Evolutionary conservation across 2,329 filamentous ascomycete genomes (phyloP), one percentile per base, ranked within the genome.

Genomic region (Colletotrichum sp.): DNA sequence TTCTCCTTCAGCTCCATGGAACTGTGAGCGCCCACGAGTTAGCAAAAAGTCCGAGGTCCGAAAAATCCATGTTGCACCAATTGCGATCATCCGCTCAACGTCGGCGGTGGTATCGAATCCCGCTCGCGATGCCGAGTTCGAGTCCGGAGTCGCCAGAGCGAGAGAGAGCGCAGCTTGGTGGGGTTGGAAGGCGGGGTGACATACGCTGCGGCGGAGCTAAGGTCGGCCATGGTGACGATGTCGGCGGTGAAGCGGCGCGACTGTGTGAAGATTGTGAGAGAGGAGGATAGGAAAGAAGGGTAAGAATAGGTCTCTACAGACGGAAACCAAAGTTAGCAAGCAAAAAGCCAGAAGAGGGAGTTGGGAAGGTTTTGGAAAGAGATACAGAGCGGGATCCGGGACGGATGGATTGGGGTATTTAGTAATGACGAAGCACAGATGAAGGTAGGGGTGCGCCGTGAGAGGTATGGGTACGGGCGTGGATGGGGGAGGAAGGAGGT

Each of bases 1-100:
- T 99, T 98, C 84, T 99, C 95, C 91, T 98, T 99, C 84, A 99
- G 93, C 92, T 99, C 97, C 87, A 98, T 91, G 83, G 92, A 93
- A 84, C 95, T 98, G 85, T 80, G 65, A 64, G 14, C 57, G 34
- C 64, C 28, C 64, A 32, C 28, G 14, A 59, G 74, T 76, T 34
- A 68, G 71, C 64, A 71, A 71, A 71, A 70, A 78, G 34, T 64
- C 36, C 12, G 39, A 13, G 32, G 43, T 52, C 59, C 61, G 21
- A 66, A 67, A 52, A 24, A 21, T 48, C 12, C 10, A 59, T 9
- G 21, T 26, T 14, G 57, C 32, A 36, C n/a, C 30, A 34, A 63
- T 60, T 55, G 66, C 68, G 32, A 70, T 63, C 67, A n/a, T 39
- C n/a, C 34, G 55, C 55, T 68, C 68, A 21, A 48, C 36, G 21